Evolutionary conservation across 1,284 basidiomycete genomes (phyloP).

Genomic region (Ganoderma meredithae): DNA sequence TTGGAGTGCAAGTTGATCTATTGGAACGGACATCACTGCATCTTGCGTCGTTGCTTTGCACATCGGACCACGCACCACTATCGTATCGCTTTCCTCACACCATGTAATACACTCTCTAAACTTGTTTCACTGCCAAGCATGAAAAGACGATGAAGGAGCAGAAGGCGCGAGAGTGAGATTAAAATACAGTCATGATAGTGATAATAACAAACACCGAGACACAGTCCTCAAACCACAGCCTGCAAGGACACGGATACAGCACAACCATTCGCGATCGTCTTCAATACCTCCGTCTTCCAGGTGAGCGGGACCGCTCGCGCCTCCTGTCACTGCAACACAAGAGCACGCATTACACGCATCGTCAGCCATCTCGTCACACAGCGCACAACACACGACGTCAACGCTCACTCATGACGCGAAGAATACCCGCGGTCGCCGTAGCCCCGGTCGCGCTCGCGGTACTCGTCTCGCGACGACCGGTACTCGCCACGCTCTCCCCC

Average conservation of each 20-base stretch:
- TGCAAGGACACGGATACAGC: not conserved
- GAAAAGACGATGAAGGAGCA: not conserved
- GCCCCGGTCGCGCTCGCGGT: conserved; percentile 71
- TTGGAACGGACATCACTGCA: not conserved
- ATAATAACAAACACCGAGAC: conserved; percentile 2
- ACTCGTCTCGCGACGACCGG: conserved; percentile 64
- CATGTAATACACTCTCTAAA: not conserved
- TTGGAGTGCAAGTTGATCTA: conserved; percentile 25
- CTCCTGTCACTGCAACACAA: conserved; percentile 37
- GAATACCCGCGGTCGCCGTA: conserved; percentile 67
- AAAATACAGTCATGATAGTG: conserved; percentile 32
- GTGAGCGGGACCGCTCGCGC: conserved; percentile 82
- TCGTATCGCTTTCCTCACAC: conserved; percentile 3
- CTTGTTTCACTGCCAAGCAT: not conserved
- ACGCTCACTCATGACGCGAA: conserved; percentile 78
- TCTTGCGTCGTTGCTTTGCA: conserved; percentile 1
- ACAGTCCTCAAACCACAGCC: conserved; percentile 9
- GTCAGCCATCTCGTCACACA: conserved; percentile 23
- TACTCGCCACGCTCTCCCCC: conserved; percentile 56
- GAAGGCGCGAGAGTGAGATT: conserved; percentile 10
- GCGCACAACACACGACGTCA: conserved; percentile 18
- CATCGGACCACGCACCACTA: not conserved
- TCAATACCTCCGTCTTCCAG: conserved; percentile 74
- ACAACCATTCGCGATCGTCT: conserved; percentile 8
- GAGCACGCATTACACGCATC: conserved; percentile 19